These are phyloP conservation scores for Colletotrichum viniferum DNA, from an alignment of 2,329 filamentous ascomycete species.

Conservation along the genomic window DNA sequence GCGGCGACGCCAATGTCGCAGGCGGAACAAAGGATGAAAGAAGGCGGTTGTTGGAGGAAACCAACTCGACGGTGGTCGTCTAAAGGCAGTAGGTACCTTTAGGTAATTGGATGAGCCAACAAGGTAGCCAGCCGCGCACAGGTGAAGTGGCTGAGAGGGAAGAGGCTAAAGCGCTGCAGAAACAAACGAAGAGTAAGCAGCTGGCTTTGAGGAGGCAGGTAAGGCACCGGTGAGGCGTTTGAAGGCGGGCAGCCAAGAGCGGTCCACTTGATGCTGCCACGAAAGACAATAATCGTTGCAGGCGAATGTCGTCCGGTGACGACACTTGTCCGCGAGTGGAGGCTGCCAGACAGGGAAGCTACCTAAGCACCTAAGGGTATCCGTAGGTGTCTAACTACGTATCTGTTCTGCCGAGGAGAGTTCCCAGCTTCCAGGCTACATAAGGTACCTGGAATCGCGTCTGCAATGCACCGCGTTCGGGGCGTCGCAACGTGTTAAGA, in stretches of 20 bases:
- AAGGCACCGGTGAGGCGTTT: neutral
- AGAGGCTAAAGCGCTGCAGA: neutral
- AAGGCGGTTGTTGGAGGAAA: neutral
- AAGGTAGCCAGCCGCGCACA: neutral
- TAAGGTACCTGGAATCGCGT: neutral
- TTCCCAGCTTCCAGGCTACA: neutral
- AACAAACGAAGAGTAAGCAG: neutral
- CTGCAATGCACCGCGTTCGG: neutral
- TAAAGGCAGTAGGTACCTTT: neutral
- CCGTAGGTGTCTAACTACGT: neutral
- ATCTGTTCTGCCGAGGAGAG: neutral
- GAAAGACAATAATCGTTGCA: neutral
- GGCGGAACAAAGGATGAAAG: neutral
- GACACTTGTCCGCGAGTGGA: conserved; percentile 2
- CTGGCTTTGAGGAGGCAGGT: neutral
- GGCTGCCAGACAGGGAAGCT: neutral
- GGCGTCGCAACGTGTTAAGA: neutral
- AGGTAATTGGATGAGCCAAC: neutral
- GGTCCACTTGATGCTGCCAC: neutral
- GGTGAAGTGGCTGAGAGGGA: neutral
- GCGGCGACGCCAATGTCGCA: neutral
- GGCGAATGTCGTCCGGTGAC: neutral
- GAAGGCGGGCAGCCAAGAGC: neutral
- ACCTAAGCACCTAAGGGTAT: neutral
- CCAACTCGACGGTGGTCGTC: neutral